A percentile compares a stretch with the other conserved stretches of the same genome.
Evolutionary conservation across 164 flowering plant genomes (phyloP).

Genomic region (Dillenia suffruticosa): DNA sequence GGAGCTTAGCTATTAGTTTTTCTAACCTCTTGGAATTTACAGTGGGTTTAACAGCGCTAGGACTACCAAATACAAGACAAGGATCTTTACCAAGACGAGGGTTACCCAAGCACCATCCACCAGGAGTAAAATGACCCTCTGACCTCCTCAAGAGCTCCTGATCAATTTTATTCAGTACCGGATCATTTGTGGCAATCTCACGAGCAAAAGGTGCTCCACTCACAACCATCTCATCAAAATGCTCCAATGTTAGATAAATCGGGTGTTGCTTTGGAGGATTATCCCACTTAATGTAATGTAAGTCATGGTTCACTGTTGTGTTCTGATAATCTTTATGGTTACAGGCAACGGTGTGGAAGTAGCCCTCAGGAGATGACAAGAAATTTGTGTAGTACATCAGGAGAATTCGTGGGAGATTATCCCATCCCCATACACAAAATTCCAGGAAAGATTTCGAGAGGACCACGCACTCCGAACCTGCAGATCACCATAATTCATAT

Average conservation of each 20-base stretch:
- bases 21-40: conserved; percentile 56
- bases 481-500: conserved; percentile 4
- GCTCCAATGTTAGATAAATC: conserved; percentile 26
- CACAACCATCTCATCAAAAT: conserved; percentile 54
- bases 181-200: conserved; percentile 41
- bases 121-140: conserved; percentile 41
- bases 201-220: conserved; percentile 82
- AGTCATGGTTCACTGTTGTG: conserved; percentile 73
- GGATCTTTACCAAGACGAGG: conserved; percentile 36
- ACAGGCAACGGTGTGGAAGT: conserved; percentile 82
- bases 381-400: conserved; percentile 85
- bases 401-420: conserved; percentile 83
- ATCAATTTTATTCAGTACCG: conserved; percentile 63
- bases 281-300: conserved; percentile 68
- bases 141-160: conserved; percentile 39
- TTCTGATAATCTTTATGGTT: conserved; percentile 74
- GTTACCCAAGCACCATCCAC: conserved; percentile 71
- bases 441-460: conserved; percentile 65
- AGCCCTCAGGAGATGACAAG: conserved; percentile 71
- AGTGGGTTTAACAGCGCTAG: conserved; percentile 52
- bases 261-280: conserved; percentile 58
- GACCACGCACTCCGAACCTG: conserved; percentile 75
- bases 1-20: conserved; percentile 48
- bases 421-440: conserved; percentile 81
- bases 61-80: conserved; percentile 42